A percentile compares a stretch with the other conserved stretches of the same genome.
These are phyloP conservation scores for Trichoderma koningiopsis DNA, from an alignment of 2,329 filamentous ascomycete genomes.

Conservation along the genomic window DNA sequence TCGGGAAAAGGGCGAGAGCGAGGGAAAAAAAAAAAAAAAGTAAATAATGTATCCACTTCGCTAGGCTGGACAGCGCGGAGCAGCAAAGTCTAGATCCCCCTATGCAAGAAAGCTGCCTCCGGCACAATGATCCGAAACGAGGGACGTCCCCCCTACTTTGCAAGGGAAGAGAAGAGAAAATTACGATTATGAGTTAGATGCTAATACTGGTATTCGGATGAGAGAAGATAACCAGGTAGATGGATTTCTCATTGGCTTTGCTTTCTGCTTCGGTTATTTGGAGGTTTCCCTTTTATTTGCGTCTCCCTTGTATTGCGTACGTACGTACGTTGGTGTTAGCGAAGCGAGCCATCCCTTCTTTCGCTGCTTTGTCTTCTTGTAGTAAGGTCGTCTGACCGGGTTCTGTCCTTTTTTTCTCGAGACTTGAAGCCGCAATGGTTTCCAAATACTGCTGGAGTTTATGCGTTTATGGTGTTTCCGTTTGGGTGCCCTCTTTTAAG, in stretches of 20 bases:
- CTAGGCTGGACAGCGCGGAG: not conserved
- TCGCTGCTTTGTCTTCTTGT: not conserved
- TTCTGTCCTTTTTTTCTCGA: not conserved
- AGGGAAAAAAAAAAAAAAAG: not conserved
- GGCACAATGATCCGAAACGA: slow-evolving; percentile 15
- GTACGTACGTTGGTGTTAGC: not conserved
- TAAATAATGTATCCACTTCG: not conserved
- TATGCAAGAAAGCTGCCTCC: slow-evolving; percentile 18
- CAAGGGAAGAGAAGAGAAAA: not conserved
- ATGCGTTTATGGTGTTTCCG: not conserved
- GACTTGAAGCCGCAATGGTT: not conserved
- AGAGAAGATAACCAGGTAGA: not conserved
- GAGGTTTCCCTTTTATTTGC: not conserved
- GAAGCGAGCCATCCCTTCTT: not conserved
- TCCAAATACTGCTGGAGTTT: not conserved
- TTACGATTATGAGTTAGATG: too few species aligned
- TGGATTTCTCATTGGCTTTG: not conserved
- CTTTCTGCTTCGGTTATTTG: not conserved
- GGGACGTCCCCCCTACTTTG: not conserved
- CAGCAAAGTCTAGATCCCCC: slow-evolving; percentile 12
- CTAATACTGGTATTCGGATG: not conserved
- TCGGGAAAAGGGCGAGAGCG: not conserved
- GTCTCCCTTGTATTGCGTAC: not conserved
- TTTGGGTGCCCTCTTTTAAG: not conserved
- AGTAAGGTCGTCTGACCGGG: not conserved